Conservation (phyloP, 2,329 filamentous ascomycete genomes). For the Geosmithia flava region DNA sequence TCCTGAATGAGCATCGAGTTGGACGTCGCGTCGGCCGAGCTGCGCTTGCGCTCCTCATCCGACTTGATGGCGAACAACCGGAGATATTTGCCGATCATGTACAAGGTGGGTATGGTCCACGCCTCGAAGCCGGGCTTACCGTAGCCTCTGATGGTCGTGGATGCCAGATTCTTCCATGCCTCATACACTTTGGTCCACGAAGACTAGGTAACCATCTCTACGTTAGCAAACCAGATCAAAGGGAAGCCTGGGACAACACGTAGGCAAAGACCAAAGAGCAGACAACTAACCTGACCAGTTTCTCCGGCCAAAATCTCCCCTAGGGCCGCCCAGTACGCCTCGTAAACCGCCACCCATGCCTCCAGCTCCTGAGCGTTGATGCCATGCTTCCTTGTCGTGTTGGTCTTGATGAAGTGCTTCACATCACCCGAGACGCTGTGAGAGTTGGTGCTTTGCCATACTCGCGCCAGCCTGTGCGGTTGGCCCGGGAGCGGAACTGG, state of each 20-base stretch:
- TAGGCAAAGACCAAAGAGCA: background rate
- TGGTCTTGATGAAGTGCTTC: conserved; percentile 52
- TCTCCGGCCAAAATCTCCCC: conserved; percentile 54
- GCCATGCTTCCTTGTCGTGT: conserved; percentile 29
- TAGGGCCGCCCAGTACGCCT: conserved; percentile 71
- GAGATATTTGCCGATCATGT: conserved; percentile 76
- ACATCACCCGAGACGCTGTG: conserved; percentile 57
- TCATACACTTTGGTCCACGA: conserved; percentile 79
- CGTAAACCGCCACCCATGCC: conserved; percentile 82
- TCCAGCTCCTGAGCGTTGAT: conserved; percentile 55
- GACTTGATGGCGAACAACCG: conserved; percentile 83
- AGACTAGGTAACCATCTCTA: conserved; percentile 17
- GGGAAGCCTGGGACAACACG: background rate
- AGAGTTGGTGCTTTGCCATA: conserved; percentile 59
- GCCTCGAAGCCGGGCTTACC: conserved; percentile 63
- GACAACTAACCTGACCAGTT: conserved; percentile 19
- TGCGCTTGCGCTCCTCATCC: conserved; percentile 52
- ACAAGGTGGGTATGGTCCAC: conserved; percentile 89
- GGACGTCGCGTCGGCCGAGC: conserved; percentile 46
- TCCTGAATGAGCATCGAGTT: conserved; percentile 51
- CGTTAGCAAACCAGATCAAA: conserved; percentile 6
- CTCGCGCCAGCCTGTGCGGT: conserved; percentile 52
- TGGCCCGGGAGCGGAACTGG: conserved; percentile 53
- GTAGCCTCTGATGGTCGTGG: conserved; percentile 69
- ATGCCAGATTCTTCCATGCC: conserved; percentile 76